Evolutionary conservation across 768 basidiomycete genomes (phyloP), one percentile per base, ranked within the genome.

Genomic region (Dacryopinax primogenitus): DNA sequence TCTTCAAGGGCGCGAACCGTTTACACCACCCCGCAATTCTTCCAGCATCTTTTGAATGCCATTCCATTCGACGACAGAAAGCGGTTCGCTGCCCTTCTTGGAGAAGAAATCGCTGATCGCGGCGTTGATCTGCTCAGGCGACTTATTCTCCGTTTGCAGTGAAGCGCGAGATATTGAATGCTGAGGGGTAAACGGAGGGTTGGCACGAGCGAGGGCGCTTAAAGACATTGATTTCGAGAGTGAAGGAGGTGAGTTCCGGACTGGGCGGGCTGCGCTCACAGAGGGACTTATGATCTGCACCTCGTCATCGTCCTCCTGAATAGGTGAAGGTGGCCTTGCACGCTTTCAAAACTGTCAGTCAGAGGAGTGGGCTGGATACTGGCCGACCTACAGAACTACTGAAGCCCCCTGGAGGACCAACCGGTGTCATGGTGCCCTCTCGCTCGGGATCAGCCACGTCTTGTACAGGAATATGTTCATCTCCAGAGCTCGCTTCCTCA

Each of bases 21-120:
- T 32, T 13, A 6, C 30, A 32, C 26, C 21, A 2, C 30, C 26
- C 15, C 51, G 51, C 30, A 58, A 32, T 7, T 58, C 51, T 30
- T 58, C 51, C 26, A 58, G 26, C 51, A 58, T 58, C 51, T 58
- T 58, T 32, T 58, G 51, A 2, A 58, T 30, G 26, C 51, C 51
- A 30, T 26, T 32, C 13, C 26, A 58, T 58, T 58, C 51, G 18
- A 58, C 30, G 30, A 32, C 15, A 21, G 51, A 28, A 30, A 58
- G 51, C 3, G 51, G 51, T 30, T 58, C 51, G 6, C 4, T 3
- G 9, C 51, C 51, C 26, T 58, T 58, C 7, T 21, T 58, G 2
- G 51, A 23, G 26, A 58, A 58, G 51, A 58, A 58, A 3, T 58
- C 51, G 26, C 51, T 58, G 51, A 58, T 58, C 13, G 51, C 51